Conservation (phyloP, 768 basidiomycete species). For the Rhodotorula kratochvilovae region DNA sequence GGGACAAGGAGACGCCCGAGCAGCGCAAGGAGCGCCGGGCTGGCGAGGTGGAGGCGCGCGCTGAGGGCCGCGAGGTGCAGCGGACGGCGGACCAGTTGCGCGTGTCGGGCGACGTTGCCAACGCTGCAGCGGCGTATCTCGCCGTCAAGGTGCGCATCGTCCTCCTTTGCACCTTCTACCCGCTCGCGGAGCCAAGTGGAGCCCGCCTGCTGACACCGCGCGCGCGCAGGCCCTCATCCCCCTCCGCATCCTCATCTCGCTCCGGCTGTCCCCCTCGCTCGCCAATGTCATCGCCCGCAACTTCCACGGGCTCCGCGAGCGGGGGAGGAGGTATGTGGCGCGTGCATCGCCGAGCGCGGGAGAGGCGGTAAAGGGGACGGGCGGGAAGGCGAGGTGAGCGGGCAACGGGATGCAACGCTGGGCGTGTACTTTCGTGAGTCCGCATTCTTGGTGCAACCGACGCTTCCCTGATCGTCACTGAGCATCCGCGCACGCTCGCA, state of each 20-base stretch:
- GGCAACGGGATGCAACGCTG: too few species aligned
- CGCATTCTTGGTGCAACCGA: too few species aligned
- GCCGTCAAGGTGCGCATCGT: constrained; percentile 47
- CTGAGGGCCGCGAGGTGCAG: not conserved
- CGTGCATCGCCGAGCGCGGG: not conserved
- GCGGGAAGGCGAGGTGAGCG: not conserved
- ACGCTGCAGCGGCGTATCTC: constrained; percentile 48
- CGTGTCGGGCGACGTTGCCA: constrained; percentile 39
- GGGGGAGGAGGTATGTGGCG: not conserved
- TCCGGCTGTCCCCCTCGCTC: constrained; percentile 18
- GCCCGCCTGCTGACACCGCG: not conserved
- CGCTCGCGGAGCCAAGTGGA: not conserved
- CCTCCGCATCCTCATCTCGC: constrained; percentile 24
- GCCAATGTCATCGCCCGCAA: constrained; percentile 17
- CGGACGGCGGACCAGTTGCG: not conserved
- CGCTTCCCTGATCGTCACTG: too few species aligned
- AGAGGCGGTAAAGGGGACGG: not conserved
- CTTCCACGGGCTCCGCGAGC: not conserved
- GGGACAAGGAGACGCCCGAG: constrained; percentile 23
- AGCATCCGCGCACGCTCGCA: too few species aligned
- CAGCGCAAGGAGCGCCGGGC: constrained; percentile 6
- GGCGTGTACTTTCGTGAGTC: too few species aligned
- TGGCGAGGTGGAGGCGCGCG: constrained; percentile 29
- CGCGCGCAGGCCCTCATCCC: constrained; percentile 24
- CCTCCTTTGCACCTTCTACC: not conserved